phyloP scores from a whole-genome alignment of 139 green algal genomes.

The Yamagishiella unicocca region DNA sequence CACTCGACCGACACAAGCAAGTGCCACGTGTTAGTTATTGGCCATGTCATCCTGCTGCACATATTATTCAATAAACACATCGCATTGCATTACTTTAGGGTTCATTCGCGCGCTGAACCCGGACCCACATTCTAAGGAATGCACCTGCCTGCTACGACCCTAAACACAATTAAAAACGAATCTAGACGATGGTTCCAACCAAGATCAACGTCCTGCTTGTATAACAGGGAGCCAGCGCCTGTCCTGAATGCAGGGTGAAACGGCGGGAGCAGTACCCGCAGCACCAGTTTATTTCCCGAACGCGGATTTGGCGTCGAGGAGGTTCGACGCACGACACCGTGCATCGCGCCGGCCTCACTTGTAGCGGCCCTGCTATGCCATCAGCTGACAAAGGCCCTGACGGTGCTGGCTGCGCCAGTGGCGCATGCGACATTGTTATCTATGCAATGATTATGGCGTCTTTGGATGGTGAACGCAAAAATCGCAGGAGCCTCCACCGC shows the following conservation, averaged over 20 bases:
- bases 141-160: background rate
- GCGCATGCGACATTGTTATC: no score
- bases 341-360: no score
- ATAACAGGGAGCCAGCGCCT: background rate
- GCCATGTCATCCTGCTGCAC: background rate
- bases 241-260: background rate
- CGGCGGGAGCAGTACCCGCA: background rate
- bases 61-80: background rate
- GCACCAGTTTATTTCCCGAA: background rate
- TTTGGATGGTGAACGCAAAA: no score
- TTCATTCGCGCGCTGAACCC: background rate
- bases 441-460: no score
- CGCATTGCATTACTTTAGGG: background rate
- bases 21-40: background rate
- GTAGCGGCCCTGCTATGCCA: no score
- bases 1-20: no score
- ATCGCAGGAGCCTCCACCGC: no score
- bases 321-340: no score
- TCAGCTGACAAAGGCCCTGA: background rate
- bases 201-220: background rate
- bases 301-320: background rate
- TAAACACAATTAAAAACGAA: background rate
- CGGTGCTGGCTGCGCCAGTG: background rate
- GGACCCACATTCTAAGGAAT: background rate
- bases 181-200: background rate